Percentiles rank a stretch among this genome's conserved stretches.
phyloP scores from a whole-genome alignment of 2,329 filamentous ascomycete species.

The Didymella segeticola region DNA sequence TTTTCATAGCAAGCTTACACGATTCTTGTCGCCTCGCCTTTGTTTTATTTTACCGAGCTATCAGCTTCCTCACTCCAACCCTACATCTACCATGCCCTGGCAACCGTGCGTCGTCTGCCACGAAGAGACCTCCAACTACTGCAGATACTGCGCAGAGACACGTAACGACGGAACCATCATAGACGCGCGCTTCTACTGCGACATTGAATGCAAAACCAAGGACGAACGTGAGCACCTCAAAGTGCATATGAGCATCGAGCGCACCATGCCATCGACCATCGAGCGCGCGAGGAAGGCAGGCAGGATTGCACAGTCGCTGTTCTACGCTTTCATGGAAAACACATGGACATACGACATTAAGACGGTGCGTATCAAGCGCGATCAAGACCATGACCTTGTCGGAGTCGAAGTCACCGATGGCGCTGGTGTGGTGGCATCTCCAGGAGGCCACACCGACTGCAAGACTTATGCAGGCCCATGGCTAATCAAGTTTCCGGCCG shows the following conservation, averaged over 20 bases:
- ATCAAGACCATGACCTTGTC: slow-evolving; percentile 7
- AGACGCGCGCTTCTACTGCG: slow-evolving; percentile 16
- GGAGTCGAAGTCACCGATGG: slow-evolving; percentile 18
- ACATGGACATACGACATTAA: slow-evolving; percentile 27
- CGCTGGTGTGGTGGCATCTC: slow-evolving; percentile 11
- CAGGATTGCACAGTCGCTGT: slow-evolving; percentile 18
- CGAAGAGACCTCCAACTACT: slow-evolving; percentile 11
- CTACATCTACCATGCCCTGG: slow-evolving; percentile 5
- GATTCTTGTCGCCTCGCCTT: neutral
- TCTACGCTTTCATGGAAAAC: slow-evolving; percentile 21
- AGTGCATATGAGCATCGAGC: slow-evolving; percentile 1
- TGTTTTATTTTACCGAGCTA: neutral
- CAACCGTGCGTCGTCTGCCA: slow-evolving; percentile 13
- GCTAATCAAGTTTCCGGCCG: slow-evolving; percentile 19
- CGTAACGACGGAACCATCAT: neutral
- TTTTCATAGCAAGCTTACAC: neutral
- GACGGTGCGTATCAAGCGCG: slow-evolving; percentile 4
- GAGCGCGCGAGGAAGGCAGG: slow-evolving; percentile 18
- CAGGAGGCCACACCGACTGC: slow-evolving; percentile 12
- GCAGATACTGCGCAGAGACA: slow-evolving; percentile 5
- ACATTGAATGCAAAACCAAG: slow-evolving; percentile 3
- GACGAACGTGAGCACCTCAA: slow-evolving; percentile 15
- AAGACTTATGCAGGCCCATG: slow-evolving; percentile 17
- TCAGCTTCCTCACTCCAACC: neutral
- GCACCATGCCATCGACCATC: neutral